A percentile compares a stretch with the other conserved stretches of the same genome.
Evolutionary conservation across 306 rosid species (phyloP).

Genomic region (Prunus dulcis): DNA sequence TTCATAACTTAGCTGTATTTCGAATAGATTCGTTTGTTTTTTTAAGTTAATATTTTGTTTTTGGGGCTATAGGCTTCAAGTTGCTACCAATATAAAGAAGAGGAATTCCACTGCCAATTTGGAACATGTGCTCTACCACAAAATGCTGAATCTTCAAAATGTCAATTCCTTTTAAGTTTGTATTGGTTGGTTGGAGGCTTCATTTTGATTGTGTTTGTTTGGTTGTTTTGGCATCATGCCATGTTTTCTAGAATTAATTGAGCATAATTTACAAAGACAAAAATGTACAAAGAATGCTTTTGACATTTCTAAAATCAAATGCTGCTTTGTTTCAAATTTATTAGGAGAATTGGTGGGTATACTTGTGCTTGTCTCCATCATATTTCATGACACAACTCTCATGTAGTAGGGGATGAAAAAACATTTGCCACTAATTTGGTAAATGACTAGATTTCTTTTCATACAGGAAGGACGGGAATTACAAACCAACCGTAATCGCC

Average conservation of each 20-base stretch:
- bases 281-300: not conserved
- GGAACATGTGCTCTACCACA: constrained; percentile 74
- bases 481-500: constrained; percentile 78
- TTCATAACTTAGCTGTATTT: not conserved
- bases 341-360: not conserved
- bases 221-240: not conserved
- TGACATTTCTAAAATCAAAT: not conserved
- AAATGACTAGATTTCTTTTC: not conserved
- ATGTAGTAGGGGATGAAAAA: not conserved
- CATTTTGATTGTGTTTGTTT: not conserved
- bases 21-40: not conserved
- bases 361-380: not conserved
- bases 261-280: not conserved
- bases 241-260: not conserved
- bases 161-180: constrained; percentile 35
- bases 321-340: not conserved
- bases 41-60: not conserved
- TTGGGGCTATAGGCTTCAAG: constrained; percentile 66
- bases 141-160: constrained; percentile 74
- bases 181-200: not conserved
- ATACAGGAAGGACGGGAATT: constrained; percentile 72
- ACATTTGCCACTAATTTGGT: not conserved
- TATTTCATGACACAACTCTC: not conserved
- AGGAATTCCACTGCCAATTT: constrained; percentile 71
- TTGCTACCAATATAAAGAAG: constrained; percentile 60